Percentiles rank a stretch among this genome's conserved stretches.
phyloP scores from a whole-genome alignment of 1,284 basidiomycete genomes.

The Testicularia cyperi region DNA sequence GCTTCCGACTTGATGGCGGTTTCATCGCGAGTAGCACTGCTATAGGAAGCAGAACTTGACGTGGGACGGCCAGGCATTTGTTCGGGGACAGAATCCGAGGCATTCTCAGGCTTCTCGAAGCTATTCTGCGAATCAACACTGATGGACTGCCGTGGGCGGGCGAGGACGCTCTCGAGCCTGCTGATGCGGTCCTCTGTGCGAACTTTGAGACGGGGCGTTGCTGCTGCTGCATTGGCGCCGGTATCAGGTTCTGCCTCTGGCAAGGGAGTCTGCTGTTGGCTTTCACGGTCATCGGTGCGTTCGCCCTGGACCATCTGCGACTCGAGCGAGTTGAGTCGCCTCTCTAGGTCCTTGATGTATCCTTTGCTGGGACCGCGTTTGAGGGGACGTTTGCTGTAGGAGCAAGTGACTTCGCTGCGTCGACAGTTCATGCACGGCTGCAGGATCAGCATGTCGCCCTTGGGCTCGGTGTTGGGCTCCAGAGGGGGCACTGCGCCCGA shows the following conservation, averaged over 20 bases:
- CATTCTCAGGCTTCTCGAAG: neutral
- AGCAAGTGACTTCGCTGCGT: conserved; percentile 32
- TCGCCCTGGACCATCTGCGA: conserved; percentile 18
- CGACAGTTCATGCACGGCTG: conserved; percentile 46
- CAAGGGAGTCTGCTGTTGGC: too few relatives aligned
- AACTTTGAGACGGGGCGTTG: too few relatives aligned
- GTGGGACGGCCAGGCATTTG: too few relatives aligned
- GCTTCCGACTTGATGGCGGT: conserved; percentile 1
- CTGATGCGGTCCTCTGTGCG: conserved; percentile 35
- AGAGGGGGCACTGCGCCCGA: conserved; percentile 26
- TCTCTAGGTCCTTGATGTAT: conserved; percentile 49
- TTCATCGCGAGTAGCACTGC: too few relatives aligned
- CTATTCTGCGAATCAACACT: too few relatives aligned
- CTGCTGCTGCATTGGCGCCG: conserved; percentile 8
- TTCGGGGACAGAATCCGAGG: too few relatives aligned
- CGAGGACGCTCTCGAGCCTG: conserved; percentile 23
- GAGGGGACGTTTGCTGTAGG: conserved; percentile 39
- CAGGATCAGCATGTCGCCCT: conserved; percentile 44
- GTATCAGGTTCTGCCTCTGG: neutral
- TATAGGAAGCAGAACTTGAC: too few relatives aligned
- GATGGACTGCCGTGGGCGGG: too few relatives aligned
- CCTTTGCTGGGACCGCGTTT: conserved; percentile 46
- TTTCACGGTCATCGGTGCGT: too few relatives aligned
- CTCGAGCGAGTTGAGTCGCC: conserved; percentile 45
- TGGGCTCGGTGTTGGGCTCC: conserved; percentile 23